Evolutionary conservation across 495 filamentous ascomycete genomes (phyloP).

Genomic region (Penicillium samsonianum): DNA sequence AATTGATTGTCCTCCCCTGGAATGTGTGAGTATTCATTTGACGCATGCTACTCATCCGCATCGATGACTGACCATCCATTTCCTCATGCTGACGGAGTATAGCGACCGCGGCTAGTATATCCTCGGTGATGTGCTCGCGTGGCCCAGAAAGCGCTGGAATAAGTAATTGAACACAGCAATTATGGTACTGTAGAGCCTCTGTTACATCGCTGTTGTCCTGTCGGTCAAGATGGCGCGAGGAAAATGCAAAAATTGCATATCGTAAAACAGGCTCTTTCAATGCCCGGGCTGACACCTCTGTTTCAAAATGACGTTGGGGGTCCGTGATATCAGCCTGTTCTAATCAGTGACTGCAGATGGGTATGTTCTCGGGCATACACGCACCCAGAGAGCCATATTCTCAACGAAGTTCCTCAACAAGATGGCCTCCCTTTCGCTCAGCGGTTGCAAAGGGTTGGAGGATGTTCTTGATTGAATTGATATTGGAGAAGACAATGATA

Average conservation of each 20-base stretch:
- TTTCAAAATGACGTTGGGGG: constrained; percentile 33
- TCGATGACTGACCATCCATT: constrained; percentile 32
- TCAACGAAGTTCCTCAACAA: constrained; percentile 35
- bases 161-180: constrained; percentile 29
- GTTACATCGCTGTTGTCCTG: constrained; percentile 16
- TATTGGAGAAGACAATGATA: constrained; percentile 9
- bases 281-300: constrained; percentile 27
- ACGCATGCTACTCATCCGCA: neutral
- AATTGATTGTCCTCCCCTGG: constrained; percentile 37
- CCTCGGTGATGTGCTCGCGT: constrained; percentile 26
- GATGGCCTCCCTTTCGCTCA: constrained; percentile 27
- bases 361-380: constrained; percentile 1
- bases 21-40: neutral
- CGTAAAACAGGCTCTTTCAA: constrained; percentile 30
- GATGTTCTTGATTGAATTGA: constrained; percentile 1
- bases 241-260: constrained; percentile 34
- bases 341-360: neutral
- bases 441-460: constrained; percentile 7
- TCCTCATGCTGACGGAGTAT: constrained; percentile 36
- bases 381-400: constrained; percentile 37
- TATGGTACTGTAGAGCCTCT: constrained; percentile 35
- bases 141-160: constrained; percentile 30
- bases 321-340: constrained; percentile 35
- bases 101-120: constrained; percentile 32
- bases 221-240: constrained; percentile 32